phyloP scores from a whole-genome alignment of 768 basidiomycete species.

The Russula olivacea region DNA sequence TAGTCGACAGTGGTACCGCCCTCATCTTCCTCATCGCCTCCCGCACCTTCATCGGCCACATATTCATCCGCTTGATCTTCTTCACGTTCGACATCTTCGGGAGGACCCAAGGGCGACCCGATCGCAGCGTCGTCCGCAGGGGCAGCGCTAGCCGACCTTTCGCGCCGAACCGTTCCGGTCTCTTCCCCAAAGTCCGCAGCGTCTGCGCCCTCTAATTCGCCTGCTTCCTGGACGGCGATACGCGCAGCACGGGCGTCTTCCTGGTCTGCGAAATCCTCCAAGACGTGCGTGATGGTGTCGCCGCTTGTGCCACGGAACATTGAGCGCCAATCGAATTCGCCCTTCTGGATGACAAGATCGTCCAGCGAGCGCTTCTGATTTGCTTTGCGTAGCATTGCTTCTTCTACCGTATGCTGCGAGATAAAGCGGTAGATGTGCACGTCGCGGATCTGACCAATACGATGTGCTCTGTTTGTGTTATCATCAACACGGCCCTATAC shows the following conservation, averaged over 20 bases:
- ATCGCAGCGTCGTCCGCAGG: constrained; percentile 16
- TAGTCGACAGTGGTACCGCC: constrained; percentile 79
- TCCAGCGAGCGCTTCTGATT: constrained; percentile 94
- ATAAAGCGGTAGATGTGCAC: constrained; percentile 97
- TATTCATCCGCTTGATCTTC: constrained; percentile 26
- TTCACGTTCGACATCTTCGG: constrained; percentile 15
- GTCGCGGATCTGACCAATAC: constrained; percentile 95
- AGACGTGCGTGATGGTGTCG: constrained; percentile 51
- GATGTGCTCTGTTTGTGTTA: constrained; percentile 63
- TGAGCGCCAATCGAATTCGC: constrained; percentile 91
- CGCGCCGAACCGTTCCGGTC: constrained; percentile 16
- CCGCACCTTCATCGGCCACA: constrained; percentile 30
- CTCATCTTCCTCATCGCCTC: constrained; percentile 40
- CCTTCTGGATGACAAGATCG: constrained; percentile 85
- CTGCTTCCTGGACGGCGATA: constrained; percentile 68
- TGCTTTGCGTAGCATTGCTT: constrained; percentile 94
- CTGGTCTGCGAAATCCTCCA: constrained; percentile 82
- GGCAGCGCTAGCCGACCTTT: constrained; percentile 16
- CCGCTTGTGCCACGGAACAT: constrained; percentile 59
- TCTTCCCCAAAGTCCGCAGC: constrained; percentile 69
- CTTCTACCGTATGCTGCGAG: constrained; percentile 85
- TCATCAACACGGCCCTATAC: constrained; percentile 9
- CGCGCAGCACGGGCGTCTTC: constrained; percentile 82
- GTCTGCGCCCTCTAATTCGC: constrained; percentile 68
- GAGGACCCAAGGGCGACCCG: constrained; percentile 6